phyloP scores from a whole-genome alignment of 768 basidiomycete genomes.

The Kwoniella pini region DNA sequence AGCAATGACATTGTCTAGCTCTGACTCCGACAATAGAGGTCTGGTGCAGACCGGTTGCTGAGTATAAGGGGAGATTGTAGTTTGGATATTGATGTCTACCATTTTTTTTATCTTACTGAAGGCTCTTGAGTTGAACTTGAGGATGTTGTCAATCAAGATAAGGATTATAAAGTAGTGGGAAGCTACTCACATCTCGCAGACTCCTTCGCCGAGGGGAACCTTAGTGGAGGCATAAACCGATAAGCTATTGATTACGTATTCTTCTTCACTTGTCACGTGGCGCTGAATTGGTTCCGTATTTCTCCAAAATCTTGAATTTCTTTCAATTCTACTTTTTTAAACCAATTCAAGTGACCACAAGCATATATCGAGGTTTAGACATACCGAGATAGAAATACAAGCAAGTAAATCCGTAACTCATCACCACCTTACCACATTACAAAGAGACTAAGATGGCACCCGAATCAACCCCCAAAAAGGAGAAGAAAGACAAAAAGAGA shows the following conservation, averaged over 20 bases:
- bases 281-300: not conserved
- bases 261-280: not conserved
- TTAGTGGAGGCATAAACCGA: not conserved
- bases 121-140: not conserved
- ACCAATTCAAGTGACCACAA: no score
- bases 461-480: slow-evolving; percentile 49
- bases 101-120: slow-evolving; percentile 6
- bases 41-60: slow-evolving; percentile 70
- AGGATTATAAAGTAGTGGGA: no score
- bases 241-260: slow-evolving; percentile 9
- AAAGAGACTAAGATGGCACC: slow-evolving; percentile 12
- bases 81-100: slow-evolving; percentile 60
- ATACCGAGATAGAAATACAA: no score
- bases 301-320: slow-evolving; percentile 3
- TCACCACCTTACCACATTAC: no score
- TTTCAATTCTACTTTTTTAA: slow-evolving; percentile 3
- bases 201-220: not conserved
- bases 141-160: not conserved
- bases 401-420: no score
- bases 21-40: slow-evolving; percentile 63
- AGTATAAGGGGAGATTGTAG: slow-evolving; percentile 79
- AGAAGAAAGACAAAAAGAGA: slow-evolving; percentile 51
- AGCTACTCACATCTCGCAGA: no score
- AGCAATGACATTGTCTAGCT: slow-evolving; percentile 66
- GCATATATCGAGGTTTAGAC: no score